Base-by-base conservation (phyloP, 495 filamentous ascomycete species). In the Thermothielavioides terrestris region DNA sequence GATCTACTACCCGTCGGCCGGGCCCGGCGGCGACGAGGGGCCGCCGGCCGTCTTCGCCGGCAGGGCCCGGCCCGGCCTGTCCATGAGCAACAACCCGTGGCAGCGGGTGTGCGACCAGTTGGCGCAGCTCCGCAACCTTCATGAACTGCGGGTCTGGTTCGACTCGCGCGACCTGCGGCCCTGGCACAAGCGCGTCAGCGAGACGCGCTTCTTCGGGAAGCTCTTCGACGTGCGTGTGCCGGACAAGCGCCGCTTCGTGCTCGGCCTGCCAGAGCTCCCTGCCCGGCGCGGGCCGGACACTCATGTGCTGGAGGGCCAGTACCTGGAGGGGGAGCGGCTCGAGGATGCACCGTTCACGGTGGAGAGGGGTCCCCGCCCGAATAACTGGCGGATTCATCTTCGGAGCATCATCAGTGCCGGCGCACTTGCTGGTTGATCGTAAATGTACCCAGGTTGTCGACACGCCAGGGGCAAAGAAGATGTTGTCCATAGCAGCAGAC, bases 131-230 rank as follows among this genome's bases (percentile, higher is more conserved):
- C 28, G 31, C 3, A n/a, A 23, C 14, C 47, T 65, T 27, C 52
- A 46, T 4, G 31, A 28, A 15, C 47, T 65, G 15, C 50, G 46
- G 43, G 31, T 65, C 32, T 65, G 59, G 59, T 39, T 65, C 26
- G 54, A 65, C 51, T 51, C 59, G 42, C 37, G 54, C 26, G 62
- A 65, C 50, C 56, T 65, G 37, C 50, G 59, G 10, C 56, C 55
- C 3, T 65, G 62, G 62, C 44, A 57, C 39, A 44, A 49, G 45
- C 55, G 58, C 17, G 56, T 61, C 5, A 50, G 39, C 49, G 61
- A 64, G 53, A 57, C 51, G 37, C 42, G 51, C 9, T 42, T 64
- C 44, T 55, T 64, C 12, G 50, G 6, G 0, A 22, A 22, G 4
- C 49, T 65, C 23, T 15, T 36, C 11, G 23, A 52, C 6, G 54